Evolutionary conservation across 345 rosid genomes (phyloP).

Genomic region (Populus deltoides): DNA sequence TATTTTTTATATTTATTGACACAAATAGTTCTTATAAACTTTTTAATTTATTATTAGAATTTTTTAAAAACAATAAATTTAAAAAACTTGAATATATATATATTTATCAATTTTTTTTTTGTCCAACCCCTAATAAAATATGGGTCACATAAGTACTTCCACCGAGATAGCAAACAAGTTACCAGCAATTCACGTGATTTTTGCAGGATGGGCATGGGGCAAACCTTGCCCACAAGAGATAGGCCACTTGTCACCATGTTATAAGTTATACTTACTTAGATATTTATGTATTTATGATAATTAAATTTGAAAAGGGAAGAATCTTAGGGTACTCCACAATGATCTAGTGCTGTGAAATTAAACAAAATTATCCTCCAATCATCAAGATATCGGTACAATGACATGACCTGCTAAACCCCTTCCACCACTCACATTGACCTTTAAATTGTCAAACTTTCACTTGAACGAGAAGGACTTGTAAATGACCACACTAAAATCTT

Average conservation of each 20-base stretch:
- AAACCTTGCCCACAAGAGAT: not conserved
- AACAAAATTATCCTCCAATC: not conserved
- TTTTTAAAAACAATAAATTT: too few species aligned
- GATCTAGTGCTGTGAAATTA: slow-evolving; percentile 4
- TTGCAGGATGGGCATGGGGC: slow-evolving; percentile 4
- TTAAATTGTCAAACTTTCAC: not conserved
- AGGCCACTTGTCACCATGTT: not conserved
- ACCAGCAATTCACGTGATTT: too few species aligned
- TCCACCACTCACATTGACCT: slow-evolving; percentile 11
- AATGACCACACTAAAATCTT: not conserved
- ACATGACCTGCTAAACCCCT: slow-evolving; percentile 1
- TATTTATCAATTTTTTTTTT: too few species aligned
- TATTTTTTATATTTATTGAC: too few species aligned
- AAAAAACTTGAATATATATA: too few species aligned
- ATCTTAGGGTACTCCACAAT: not conserved
- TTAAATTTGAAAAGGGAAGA: not conserved
- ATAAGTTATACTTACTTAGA: too few species aligned
- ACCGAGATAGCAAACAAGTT: too few species aligned
- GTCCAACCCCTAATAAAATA: too few species aligned
- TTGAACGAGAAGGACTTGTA: not conserved
- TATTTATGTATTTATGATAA: not conserved
- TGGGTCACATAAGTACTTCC: too few species aligned
- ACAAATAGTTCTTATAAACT: too few species aligned
- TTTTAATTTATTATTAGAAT: too few species aligned
- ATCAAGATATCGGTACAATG: not conserved